phyloP scores from a whole-genome alignment of 495 filamentous ascomycete species.

The Penicillium egyptiacum region DNA sequence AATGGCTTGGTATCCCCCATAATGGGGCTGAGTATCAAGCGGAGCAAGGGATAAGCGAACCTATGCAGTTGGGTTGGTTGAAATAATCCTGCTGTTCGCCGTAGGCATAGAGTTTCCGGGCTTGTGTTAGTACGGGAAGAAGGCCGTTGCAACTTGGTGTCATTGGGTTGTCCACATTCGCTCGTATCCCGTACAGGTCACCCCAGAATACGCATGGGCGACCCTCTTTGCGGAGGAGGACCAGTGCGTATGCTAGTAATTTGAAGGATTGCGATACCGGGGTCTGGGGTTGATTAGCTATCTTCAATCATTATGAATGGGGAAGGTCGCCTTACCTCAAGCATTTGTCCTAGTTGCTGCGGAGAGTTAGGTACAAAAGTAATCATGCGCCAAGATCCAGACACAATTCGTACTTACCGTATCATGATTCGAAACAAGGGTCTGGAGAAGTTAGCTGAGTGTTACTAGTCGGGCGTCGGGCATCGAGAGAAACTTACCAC shows the following conservation, averaged over 20 bases:
- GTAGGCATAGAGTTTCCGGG: slow-evolving; percentile 68
- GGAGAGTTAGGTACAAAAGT: slow-evolving; percentile 3
- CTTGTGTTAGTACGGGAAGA: slow-evolving; percentile 61
- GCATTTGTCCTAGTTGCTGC: slow-evolving; percentile 60
- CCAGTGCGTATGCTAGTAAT: slow-evolving; percentile 59
- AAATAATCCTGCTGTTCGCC: slow-evolving; percentile 70
- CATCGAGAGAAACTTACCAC: slow-evolving; percentile 48
- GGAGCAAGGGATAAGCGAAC: slow-evolving; percentile 25
- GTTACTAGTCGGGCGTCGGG: neutral
- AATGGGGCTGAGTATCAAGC: neutral
- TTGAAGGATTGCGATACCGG: slow-evolving; percentile 58
- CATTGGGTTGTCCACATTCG: slow-evolving; percentile 44
- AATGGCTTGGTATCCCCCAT: neutral
- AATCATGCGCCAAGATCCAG: neutral
- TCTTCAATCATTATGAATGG: neutral
- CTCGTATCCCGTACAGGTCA: slow-evolving; percentile 69
- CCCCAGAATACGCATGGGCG: slow-evolving; percentile 75
- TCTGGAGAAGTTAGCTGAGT: slow-evolving; percentile 28
- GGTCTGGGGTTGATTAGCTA: slow-evolving; percentile 33
- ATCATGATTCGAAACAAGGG: slow-evolving; percentile 48
- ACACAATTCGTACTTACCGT: slow-evolving; percentile 31
- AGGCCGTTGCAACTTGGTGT: slow-evolving; percentile 59
- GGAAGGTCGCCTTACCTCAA: slow-evolving; percentile 43
- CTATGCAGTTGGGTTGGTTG: slow-evolving; percentile 64
- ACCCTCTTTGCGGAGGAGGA: slow-evolving; percentile 63